These are phyloP conservation scores for Ogataea zsoltii DNA, from an alignment of 805 yeast species.

Conservation along the genomic window DNA sequence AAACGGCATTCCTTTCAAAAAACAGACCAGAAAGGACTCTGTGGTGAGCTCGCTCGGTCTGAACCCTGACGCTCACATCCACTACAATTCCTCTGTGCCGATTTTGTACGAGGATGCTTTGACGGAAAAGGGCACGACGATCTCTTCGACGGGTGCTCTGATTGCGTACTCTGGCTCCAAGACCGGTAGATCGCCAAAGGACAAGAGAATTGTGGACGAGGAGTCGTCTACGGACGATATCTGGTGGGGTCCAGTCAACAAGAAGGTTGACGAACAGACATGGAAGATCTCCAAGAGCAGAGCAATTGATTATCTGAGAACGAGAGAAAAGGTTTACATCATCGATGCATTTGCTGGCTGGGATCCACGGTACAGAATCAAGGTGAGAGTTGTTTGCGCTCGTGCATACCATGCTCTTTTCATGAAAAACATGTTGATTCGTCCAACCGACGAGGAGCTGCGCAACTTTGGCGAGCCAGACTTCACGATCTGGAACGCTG, in stretches of 20 bases:
- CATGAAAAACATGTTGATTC: constrained; percentile 97
- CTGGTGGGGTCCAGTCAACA: constrained; percentile 99
- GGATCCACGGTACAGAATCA: constrained; percentile 97
- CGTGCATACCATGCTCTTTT: constrained; percentile 98
- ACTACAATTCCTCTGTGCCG: constrained; percentile 93
- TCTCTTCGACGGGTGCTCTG: constrained; percentile 90
- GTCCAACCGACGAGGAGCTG: constrained; percentile 90
- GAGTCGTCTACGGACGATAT: constrained; percentile 76
- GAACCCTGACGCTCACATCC: constrained; percentile 62
- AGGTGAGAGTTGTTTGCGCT: constrained; percentile 94
- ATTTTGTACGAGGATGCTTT: constrained; percentile 93
- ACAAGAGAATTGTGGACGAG: constrained; percentile 96
- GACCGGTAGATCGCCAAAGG: constrained; percentile 98
- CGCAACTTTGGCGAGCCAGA: constrained; percentile 94
- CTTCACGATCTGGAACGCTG: constrained; percentile 97
- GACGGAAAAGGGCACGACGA: constrained; percentile 85
- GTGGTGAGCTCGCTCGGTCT: constrained; percentile 44
- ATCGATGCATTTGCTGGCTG: constrained; percentile 98
- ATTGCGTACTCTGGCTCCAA: constrained; percentile 94
- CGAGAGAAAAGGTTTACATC: constrained; percentile 90
- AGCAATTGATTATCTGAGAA: constrained; percentile 94
- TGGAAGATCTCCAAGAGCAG: constrained; percentile 96
- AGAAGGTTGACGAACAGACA: constrained; percentile 88
- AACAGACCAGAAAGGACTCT: constrained; percentile 30
- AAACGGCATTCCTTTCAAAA: constrained; percentile 24